phyloP scores from a whole-genome alignment of 176 grass and related monocot genomes.

The Oryza nivara region DNA sequence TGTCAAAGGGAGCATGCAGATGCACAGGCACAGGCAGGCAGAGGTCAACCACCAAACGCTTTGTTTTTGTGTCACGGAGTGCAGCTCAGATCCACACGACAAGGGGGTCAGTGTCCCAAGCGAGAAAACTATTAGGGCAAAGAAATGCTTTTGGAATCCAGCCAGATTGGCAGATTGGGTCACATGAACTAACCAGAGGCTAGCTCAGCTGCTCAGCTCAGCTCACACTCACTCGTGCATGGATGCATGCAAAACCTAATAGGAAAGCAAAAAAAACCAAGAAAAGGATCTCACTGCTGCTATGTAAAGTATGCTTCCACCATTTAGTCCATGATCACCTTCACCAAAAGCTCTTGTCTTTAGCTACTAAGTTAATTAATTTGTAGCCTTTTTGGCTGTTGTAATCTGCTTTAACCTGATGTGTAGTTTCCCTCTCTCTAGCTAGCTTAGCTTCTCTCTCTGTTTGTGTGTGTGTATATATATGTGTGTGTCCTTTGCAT shows the following conservation, averaged over 20 bases:
- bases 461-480: constrained; percentile 4
- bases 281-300: constrained; percentile 45
- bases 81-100: constrained; percentile 68
- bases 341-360: constrained; percentile 40
- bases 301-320: constrained; percentile 43
- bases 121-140: constrained; percentile 25
- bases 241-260: constrained; percentile 26
- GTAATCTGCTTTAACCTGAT: constrained; percentile 40
- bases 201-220: constrained; percentile 19
- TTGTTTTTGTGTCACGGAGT: constrained; percentile 60
- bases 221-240: constrained; percentile 37
- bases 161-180: constrained; percentile 60
- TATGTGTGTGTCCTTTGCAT: constrained; percentile 29
- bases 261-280: constrained; percentile 31
- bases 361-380: constrained; percentile 11
- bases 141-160: constrained; percentile 58
- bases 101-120: constrained; percentile 54
- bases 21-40: constrained; percentile 39
- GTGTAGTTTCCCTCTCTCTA: constrained; percentile 6
- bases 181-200: constrained; percentile 46
- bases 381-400: constrained; percentile 14
- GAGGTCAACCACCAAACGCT: constrained; percentile 57
- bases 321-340: constrained; percentile 52
- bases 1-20: constrained; percentile 31
- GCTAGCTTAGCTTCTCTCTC: not conserved